Evolutionary conservation across 345 rosid genomes (phyloP).

Genomic region (Linum trigynum): DNA sequence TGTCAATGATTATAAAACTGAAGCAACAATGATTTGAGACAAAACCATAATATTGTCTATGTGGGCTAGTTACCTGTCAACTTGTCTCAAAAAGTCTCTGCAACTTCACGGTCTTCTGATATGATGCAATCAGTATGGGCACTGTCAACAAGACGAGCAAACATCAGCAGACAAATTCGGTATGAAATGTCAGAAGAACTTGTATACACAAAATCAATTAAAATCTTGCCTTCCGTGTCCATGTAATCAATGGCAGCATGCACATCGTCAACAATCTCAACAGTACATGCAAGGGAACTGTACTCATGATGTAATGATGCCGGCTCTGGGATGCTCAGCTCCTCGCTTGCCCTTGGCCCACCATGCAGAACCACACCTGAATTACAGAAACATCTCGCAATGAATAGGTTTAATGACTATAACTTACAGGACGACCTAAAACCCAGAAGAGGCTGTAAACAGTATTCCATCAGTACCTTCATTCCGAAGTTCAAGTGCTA

Average conservation of each 20-base stretch:
- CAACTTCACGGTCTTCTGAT: conserved; percentile 62
- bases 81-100: conserved; percentile 68
- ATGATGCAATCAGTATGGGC: conserved; percentile 92
- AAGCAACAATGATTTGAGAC: neutral
- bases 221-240: conserved; percentile 68
- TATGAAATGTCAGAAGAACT: neutral
- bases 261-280: conserved; percentile 87
- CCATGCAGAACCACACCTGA: conserved; percentile 74
- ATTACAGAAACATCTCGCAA: neutral
- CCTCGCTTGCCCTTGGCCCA: conserved; percentile 62
- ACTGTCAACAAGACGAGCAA: conserved; percentile 35
- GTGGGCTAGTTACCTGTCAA: conserved; percentile 55
- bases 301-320: conserved; percentile 68
- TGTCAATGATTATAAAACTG: neutral
- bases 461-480: conserved; percentile 37
- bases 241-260: conserved; percentile 70
- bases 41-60: neutral
- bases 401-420: neutral
- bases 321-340: conserved; percentile 54
- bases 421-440: neutral
- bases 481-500: conserved; percentile 42
- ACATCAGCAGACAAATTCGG: neutral
- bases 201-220: neutral
- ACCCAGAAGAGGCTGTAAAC: no score
- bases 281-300: conserved; percentile 70